Percentiles rank a stretch among this genome's conserved stretches.
phyloP scores from a whole-genome alignment of 768 basidiomycete species.

The Rhodotorula babjevae region DNA sequence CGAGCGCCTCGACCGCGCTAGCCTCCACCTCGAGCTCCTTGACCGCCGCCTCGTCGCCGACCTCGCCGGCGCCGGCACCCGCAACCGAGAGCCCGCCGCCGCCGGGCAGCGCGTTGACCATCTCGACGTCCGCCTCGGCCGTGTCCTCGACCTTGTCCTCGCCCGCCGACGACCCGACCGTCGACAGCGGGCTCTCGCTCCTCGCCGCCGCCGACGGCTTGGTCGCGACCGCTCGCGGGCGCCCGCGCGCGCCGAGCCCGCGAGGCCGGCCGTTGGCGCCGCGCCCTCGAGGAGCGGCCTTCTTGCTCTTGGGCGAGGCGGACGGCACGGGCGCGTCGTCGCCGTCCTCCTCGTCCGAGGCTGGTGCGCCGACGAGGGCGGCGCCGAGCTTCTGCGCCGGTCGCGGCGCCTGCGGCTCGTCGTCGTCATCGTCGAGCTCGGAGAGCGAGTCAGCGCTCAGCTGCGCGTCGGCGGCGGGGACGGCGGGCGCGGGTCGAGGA shows the following conservation, averaged over 20 bases:
- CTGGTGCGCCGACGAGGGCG: not conserved
- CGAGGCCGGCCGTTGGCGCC: not conserved
- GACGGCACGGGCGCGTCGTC: not conserved
- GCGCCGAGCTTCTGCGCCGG: not conserved
- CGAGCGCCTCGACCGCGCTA: not conserved
- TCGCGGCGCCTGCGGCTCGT: not conserved
- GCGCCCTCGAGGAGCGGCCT: not conserved
- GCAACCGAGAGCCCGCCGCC: not conserved
- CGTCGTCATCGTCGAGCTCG: constrained; percentile 15
- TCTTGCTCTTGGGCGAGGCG: not conserved
- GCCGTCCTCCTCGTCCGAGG: not conserved
- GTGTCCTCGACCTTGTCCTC: not conserved
- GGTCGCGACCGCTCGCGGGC: no score
- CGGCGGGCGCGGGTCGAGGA: not conserved
- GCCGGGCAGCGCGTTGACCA: not conserved
- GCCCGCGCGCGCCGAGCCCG: constrained; percentile 13
- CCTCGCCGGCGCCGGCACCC: not conserved
- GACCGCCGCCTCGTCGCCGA: not conserved
- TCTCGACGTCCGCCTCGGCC: not conserved
- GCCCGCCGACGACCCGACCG: not conserved
- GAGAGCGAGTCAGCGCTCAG: constrained; percentile 1
- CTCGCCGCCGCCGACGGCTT: not conserved
- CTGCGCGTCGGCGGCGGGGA: not conserved
- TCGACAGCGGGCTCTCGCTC: constrained; percentile 13
- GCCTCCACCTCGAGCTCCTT: not conserved